Evolutionary conservation across 2,329 filamentous ascomycete genomes (phyloP).

Genomic region (Aspergillus eucalypticola): DNA sequence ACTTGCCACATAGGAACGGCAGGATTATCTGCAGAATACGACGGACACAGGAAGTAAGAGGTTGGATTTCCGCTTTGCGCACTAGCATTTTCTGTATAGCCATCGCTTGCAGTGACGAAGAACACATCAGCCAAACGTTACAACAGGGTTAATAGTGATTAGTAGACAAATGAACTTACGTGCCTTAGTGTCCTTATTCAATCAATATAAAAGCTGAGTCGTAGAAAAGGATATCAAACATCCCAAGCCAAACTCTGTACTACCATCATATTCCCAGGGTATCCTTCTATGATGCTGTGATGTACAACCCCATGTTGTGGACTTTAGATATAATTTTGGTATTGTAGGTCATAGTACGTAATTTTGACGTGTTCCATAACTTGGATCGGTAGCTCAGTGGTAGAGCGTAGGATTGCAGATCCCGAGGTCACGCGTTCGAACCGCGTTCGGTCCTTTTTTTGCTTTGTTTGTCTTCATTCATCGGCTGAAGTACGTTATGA

Average conservation of each 20-base stretch:
- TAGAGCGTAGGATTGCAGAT: slow-evolving; percentile 11
- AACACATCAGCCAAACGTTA: too few species aligned
- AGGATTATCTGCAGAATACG: slow-evolving; percentile 49
- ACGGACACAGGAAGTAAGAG: slow-evolving; percentile 48
- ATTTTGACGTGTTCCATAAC: not conserved
- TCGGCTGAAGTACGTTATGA: not conserved
- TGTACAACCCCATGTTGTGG: too few species aligned
- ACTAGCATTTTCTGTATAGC: not conserved
- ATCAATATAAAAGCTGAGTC: too few species aligned
- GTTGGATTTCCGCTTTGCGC: slow-evolving; percentile 23
- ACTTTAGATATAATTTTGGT: too few species aligned
- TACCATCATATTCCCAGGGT: too few species aligned
- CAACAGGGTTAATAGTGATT: too few species aligned
- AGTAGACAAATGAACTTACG: too few species aligned
- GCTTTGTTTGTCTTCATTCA: not conserved
- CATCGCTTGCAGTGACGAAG: not conserved
- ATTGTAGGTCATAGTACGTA: not conserved
- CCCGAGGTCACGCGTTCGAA: slow-evolving; percentile 11
- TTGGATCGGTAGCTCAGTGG: slow-evolving; percentile 10
- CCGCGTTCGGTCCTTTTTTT: slow-evolving; percentile 9
- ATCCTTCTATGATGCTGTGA: too few species aligned
- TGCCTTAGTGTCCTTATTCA: too few species aligned
- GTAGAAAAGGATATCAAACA: too few species aligned
- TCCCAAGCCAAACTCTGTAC: too few species aligned
- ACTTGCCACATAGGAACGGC: slow-evolving; percentile 4